Conservation (phyloP, 2,329 filamentous ascomycete genomes). For the Cryoendolithus antarcticus region DNA sequence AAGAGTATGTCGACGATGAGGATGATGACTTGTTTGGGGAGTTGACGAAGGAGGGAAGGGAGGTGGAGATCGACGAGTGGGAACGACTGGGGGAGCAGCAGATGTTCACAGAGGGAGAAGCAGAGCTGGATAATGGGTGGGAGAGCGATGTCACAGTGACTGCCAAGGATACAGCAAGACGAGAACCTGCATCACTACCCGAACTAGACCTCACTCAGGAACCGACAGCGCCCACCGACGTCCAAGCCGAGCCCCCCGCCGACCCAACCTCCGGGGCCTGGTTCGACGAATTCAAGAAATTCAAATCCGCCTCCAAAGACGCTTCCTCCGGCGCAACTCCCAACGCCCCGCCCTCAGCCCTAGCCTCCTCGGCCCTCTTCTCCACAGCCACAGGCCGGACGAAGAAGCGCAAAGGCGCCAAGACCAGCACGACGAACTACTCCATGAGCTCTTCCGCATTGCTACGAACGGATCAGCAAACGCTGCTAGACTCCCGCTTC, state of each 20-base stretch:
- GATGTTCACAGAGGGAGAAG: conserved; percentile 17
- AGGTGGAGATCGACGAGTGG: conserved; percentile 71
- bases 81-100: conserved; percentile 37
- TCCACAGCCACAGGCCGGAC: conserved; percentile 61
- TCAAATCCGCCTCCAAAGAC: conserved; percentile 50
- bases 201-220: conserved; percentile 10
- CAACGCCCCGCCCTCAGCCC: conserved; percentile 44
- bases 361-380: conserved; percentile 60
- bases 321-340: conserved; percentile 27
- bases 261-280: conserved; percentile 56
- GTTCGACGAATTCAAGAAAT: conserved; percentile 86
- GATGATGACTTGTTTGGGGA: conserved; percentile 68
- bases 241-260: conserved; percentile 21
- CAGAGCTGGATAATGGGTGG: conserved; percentile 63
- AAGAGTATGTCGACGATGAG: conserved; percentile 75
- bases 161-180: conserved; percentile 33
- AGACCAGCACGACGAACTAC: conserved; percentile 77
- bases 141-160: conserved; percentile 86
- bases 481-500: conserved; percentile 77
- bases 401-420: conserved; percentile 91
- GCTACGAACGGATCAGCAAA: conserved; percentile 75
- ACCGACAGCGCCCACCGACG: conserved; percentile 36
- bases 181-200: conserved; percentile 11
- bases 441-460: conserved; percentile 86
- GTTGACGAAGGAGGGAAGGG: conserved; percentile 55